These are phyloP conservation scores for Botrytis pseudocinerea DNA, from an alignment of 2,329 filamentous ascomycete genomes.

Conservation along the genomic window DNA sequence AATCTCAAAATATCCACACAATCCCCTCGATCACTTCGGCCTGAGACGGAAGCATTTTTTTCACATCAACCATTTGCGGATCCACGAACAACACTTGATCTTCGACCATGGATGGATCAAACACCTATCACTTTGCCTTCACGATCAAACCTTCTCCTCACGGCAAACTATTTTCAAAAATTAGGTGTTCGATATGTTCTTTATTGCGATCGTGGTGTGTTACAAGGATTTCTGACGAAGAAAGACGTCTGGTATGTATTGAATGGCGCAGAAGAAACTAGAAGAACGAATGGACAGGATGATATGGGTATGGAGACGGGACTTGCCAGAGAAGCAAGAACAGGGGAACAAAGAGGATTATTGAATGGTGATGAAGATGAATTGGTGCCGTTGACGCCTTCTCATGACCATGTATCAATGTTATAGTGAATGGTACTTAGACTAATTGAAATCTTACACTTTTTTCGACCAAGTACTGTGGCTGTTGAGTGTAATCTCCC, in stretches of 20 bases:
- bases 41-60: constrained; percentile 80
- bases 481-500: not conserved
- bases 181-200: constrained; percentile 88
- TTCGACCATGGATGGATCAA: constrained; percentile 98
- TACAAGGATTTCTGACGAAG: constrained; percentile 89
- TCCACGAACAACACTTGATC: constrained; percentile 74
- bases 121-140: constrained; percentile 89
- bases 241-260: constrained; percentile 96
- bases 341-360: constrained; percentile 48
- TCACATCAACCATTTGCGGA: constrained; percentile 80
- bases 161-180: constrained; percentile 90
- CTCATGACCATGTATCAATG: constrained; percentile 30
- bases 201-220: constrained; percentile 76
- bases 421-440: constrained; percentile 29
- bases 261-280: constrained; percentile 70
- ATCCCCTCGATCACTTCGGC: constrained; percentile 58
- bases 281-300: constrained; percentile 43
- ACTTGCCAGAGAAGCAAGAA: constrained; percentile 44
- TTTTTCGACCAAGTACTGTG: not conserved
- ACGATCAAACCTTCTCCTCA: constrained; percentile 76
- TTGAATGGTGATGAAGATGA: constrained; percentile 43
- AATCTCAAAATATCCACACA: constrained; percentile 67
- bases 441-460: not conserved
- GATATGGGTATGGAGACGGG: constrained; percentile 42
- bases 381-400: constrained; percentile 30